A percentile compares a stretch with the other conserved stretches of the same genome.
phyloP scores from a whole-genome alignment of 2,329 filamentous ascomycete species.

The Incumbomyces lentus region DNA sequence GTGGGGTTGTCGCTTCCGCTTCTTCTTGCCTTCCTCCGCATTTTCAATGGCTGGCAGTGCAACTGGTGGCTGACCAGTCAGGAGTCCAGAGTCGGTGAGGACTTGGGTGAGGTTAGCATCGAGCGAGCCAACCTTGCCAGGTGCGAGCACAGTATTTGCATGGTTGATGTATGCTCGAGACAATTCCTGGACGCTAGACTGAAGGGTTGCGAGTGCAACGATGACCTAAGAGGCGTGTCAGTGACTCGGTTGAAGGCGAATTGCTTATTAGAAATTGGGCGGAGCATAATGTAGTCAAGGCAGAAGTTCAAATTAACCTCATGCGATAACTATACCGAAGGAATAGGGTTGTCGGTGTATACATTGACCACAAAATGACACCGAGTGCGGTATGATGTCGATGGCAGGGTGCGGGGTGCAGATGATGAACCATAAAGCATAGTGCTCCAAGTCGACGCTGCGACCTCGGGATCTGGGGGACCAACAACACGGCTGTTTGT shows the following conservation, averaged over 20 bases:
- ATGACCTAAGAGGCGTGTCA: slow-evolving; percentile 48
- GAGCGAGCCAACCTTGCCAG: slow-evolving; percentile 44
- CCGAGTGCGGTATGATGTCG: too few species aligned
- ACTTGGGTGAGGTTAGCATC: slow-evolving; percentile 41
- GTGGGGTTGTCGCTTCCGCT: slow-evolving; percentile 75
- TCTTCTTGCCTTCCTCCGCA: slow-evolving; percentile 57
- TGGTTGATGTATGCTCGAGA: slow-evolving; percentile 79
- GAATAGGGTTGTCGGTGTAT: neutral
- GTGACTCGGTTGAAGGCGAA: too few species aligned
- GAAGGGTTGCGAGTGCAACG: slow-evolving; percentile 66
- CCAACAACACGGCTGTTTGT: neutral
- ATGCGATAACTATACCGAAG: neutral
- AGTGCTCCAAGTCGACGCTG: too few species aligned
- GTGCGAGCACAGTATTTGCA: slow-evolving; percentile 68
- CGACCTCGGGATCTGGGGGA: too few species aligned
- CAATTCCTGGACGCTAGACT: slow-evolving; percentile 68
- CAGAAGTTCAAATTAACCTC: too few species aligned
- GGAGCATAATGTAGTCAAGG: neutral
- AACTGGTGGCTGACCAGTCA: slow-evolving; percentile 29
- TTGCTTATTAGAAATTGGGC: neutral
- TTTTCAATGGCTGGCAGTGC: slow-evolving; percentile 17
- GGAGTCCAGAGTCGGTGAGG: slow-evolving; percentile 35
- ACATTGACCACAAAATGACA: neutral
- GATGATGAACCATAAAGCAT: neutral
- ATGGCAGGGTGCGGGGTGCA: neutral